Evolutionary conservation across 148 eudicot species (phyloP), one percentile per base, ranked within the genome.

Genomic region (Vaccinium darrowii): DNA sequence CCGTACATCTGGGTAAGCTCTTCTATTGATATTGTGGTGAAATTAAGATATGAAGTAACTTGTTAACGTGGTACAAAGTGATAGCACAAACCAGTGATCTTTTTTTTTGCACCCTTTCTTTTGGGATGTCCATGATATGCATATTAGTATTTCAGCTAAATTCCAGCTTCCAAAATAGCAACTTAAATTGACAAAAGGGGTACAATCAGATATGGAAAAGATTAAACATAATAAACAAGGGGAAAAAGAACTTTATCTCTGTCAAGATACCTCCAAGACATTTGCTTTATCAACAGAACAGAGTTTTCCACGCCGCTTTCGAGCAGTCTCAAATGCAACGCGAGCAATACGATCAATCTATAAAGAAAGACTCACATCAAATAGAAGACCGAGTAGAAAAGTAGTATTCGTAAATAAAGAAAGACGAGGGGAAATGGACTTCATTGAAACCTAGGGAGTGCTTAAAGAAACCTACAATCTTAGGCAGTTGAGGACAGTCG

Each of bases 201-300:
- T 33, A 8, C 25, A 14, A 63, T 49, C 52, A 81, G 52, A 54
- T 10, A 49, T 67, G 57, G 14, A 50, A 54, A 56, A 25, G 5
- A 10, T 30, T 21, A 75, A 27, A 79, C 10, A 74, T 50, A 82
- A 49, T 27, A 25, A 57, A 56, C 8, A 23, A 4, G 30, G 18
- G 54, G 52, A 13, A 47, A 49, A 54, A 65, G n/a, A 60, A 74
- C 51, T 54, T 1, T 50, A 77, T 10, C 8, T n/a, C 49, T 6
- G 3, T 2, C 39, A 50, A 13, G 36, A 49, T 89, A 36, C 39
- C 98, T 97, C 99, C 86, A 97, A 89, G 75, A 97, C 99, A 88
- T 97, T 97, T 83, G 99, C 99, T 91, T 97, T 97, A 86, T 97
- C 99, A 88, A 97, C 99, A 73, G 98, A 97, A 89, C 99, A 97